These are phyloP conservation scores for Heritiera fomes DNA, from an alignment of 345 rosid species.

Conservation along the genomic window DNA sequence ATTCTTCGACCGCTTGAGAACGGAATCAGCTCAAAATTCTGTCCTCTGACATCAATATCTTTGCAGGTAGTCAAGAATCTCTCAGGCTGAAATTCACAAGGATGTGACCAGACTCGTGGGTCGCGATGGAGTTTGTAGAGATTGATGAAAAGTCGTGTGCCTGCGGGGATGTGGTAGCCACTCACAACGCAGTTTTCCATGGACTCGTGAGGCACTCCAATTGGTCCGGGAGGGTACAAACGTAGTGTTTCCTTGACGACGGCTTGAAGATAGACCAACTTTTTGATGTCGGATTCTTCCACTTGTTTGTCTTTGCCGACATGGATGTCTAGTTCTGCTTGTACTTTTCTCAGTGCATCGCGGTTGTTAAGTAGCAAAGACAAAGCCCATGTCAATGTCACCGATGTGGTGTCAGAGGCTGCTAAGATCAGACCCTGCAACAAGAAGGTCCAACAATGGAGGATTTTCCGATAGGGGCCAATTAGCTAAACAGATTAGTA, in stretches of 20 bases:
- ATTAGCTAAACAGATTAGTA: background rate
- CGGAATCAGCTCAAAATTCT: constrained; percentile 39
- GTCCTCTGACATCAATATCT: constrained; percentile 34
- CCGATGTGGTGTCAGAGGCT: constrained; percentile 41
- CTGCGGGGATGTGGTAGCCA: constrained; percentile 38
- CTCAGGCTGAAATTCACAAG: constrained; percentile 37
- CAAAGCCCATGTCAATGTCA: constrained; percentile 46
- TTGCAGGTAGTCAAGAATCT: constrained; percentile 39
- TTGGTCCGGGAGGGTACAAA: constrained; percentile 37
- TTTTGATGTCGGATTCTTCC: constrained; percentile 33
- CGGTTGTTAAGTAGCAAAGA: constrained; percentile 45
- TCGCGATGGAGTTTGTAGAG: constrained; percentile 40
- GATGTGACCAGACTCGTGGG: constrained; percentile 34
- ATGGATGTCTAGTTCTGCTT: constrained; percentile 40
- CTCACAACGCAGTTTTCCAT: constrained; percentile 35
- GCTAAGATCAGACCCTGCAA: constrained; percentile 41
- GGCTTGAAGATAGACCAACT: constrained; percentile 38
- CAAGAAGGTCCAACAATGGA: background rate
- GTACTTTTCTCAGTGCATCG: constrained; percentile 31
- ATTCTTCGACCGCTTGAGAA: constrained; percentile 43
- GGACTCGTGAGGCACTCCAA: constrained; percentile 38
- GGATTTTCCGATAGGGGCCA: background rate
- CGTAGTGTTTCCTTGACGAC: constrained; percentile 46
- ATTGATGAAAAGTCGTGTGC: constrained; percentile 36
- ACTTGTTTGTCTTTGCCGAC: constrained; percentile 38